phyloP scores from a whole-genome alignment of 768 basidiomycete genomes.

The Boletus vermiculosoides region DNA sequence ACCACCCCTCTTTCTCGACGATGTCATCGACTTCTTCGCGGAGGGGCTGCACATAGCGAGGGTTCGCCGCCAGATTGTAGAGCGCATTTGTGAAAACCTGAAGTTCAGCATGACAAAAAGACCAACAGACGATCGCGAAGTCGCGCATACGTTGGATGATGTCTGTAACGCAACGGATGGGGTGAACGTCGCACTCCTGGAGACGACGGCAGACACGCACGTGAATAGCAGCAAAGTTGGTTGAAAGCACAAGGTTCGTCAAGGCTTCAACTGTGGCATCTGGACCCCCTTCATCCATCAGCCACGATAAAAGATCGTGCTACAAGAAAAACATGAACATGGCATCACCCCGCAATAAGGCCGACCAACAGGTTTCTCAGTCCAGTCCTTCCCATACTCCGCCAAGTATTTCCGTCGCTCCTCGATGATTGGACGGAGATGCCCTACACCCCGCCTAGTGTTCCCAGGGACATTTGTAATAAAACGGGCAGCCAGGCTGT shows the following conservation, averaged over 20 bases:
- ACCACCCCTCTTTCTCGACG: background rate
- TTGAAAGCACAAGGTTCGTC: conserved; percentile 1
- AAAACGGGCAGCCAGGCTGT: conserved; percentile 20
- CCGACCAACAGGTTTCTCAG: conserved; percentile 33
- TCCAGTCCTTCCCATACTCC: conserved; percentile 28
- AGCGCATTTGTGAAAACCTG: background rate
- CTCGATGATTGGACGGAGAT: conserved; percentile 31
- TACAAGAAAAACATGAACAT: conserved; percentile 1
- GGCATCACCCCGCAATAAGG: background rate
- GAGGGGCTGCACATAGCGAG: conserved; percentile 21
- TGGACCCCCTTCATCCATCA: background rate
- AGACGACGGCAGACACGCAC: conserved; percentile 9
- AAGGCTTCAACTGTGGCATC: conserved; percentile 7
- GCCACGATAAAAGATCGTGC: conserved; percentile 30
- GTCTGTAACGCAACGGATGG: background rate
- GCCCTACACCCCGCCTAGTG: conserved; percentile 1
- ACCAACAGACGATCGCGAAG: too few relatives aligned
- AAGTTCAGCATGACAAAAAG: background rate
- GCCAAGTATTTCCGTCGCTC: conserved; percentile 24
- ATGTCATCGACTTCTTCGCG: conserved; percentile 36
- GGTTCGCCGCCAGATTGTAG: background rate
- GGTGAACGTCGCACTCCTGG: background rate
- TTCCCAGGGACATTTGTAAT: conserved; percentile 5
- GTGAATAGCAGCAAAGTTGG: conserved; percentile 21
- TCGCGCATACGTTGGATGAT: background rate